A percentile compares a stretch with the other conserved stretches of the same genome.
phyloP scores from a whole-genome alignment of 2,329 filamentous ascomycete species.

The Bipolaris gigantea region DNA sequence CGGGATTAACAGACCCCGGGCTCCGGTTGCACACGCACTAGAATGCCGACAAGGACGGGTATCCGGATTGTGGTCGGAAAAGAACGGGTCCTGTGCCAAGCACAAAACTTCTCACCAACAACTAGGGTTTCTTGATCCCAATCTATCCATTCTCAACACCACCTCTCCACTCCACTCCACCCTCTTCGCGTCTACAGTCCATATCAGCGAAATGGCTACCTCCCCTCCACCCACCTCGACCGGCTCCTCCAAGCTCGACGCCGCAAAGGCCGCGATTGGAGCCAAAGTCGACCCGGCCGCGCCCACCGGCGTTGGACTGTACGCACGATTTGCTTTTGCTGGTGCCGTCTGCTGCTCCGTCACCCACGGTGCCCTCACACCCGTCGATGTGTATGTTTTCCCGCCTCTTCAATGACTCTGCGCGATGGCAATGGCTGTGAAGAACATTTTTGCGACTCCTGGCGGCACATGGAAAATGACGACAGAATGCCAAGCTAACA shows the following conservation, averaged over 20 bases:
- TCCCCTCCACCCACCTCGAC: slow-evolving; percentile 51
- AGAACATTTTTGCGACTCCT: slow-evolving; percentile 15
- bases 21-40: slow-evolving; percentile 11
- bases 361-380: slow-evolving; percentile 95
- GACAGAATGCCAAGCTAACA: slow-evolving; percentile 30
- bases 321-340: slow-evolving; percentile 95
- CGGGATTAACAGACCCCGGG: slow-evolving; percentile 13
- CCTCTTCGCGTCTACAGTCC: slow-evolving; percentile 18
- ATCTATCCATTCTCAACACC: slow-evolving; percentile 21
- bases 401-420: slow-evolving; percentile 5
- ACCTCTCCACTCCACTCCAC: slow-evolving; percentile 32
- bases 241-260: slow-evolving; percentile 57
- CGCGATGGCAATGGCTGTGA: slow-evolving; percentile 33
- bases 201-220: slow-evolving; percentile 35
- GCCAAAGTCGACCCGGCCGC: slow-evolving; percentile 53
- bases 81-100: slow-evolving; percentile 19
- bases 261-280: slow-evolving; percentile 52
- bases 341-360: slow-evolving; percentile 97
- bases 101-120: slow-evolving; percentile 23
- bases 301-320: slow-evolving; percentile 70
- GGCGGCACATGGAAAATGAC: slow-evolving; percentile 14
- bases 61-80: slow-evolving; percentile 20
- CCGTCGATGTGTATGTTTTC: slow-evolving; percentile 85
- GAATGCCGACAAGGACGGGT: slow-evolving; percentile 10
- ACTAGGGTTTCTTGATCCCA: slow-evolving; percentile 23